Base-by-base conservation (phyloP, 768 basidiomycete species). In the Mycena galericulata region DNA sequence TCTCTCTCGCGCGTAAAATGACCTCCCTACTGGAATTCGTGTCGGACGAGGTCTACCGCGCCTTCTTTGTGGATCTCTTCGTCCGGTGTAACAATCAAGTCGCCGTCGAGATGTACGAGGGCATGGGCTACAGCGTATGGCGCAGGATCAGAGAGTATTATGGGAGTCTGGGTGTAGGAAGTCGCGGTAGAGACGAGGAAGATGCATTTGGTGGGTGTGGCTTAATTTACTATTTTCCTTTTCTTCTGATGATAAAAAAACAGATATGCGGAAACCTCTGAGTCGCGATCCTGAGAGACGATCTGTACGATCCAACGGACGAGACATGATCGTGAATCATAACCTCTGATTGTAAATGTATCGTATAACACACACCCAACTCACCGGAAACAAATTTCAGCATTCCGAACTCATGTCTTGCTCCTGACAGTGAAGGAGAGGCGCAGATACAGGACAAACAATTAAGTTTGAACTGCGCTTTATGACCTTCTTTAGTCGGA, bases 101-200 rank as follows among this genome's bases (percentile, higher is more conserved):
- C n/a, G 98, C 97, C 14, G 93, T 97, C 65, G 85, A 84, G 14
- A 92, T 99, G 92, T 98, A 99, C 75, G 95, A 99, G 75, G 87
- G 90, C 32, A 84, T 98, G 77, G 97, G 94, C 5, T 99, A 99
- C 75, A 95, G 92, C 75, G 95, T 99, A 8, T 99, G 93, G 81
- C 84, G 96, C 32, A 81, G 96, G 69, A 96, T 99, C 49, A 87
- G 90, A 66, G 95, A 96, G 78, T 99, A 96, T 81, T 96, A 96
- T 78, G 91, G 91, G 24, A 89, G 83, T 69, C 79, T 94, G 27
- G 92, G 92, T 2, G 30, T 65, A 11, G 94, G 94, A 17, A 90
- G 88, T 72, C 90, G 89, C 20, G 90, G 89, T 11, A 85, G 88
- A 74, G 92, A 94, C 68, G 93, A 96, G 73, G 94, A 97, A 72